Evolutionary conservation across 805 yeast species (phyloP).

Genomic region (Kodamaea neixiangensis): DNA sequence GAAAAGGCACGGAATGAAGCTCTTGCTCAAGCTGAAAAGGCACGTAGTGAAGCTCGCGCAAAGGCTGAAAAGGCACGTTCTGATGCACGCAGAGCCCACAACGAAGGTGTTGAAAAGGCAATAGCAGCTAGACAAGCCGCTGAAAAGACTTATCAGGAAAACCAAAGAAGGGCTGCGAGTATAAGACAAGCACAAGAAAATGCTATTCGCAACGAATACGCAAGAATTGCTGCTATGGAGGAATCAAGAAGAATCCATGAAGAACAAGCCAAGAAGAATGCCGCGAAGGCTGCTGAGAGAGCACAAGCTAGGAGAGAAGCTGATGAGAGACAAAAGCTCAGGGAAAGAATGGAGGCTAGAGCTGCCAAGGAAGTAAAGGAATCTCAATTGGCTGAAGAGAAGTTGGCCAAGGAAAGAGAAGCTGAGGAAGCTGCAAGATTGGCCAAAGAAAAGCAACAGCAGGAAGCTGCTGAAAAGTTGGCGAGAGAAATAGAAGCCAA

Average conservation of each 20-base stretch:
- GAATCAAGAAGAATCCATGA: neutral
- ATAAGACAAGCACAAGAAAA: neutral
- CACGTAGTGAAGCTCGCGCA: conserved; percentile 1
- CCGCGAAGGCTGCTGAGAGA: neutral
- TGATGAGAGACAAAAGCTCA: conserved; percentile 5
- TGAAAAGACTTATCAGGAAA: too few species aligned
- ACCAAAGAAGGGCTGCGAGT: neutral
- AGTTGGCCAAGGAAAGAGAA: conserved; percentile 8
- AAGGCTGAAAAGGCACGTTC: conserved; percentile 11
- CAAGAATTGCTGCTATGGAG: neutral
- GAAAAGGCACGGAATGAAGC: neutral
- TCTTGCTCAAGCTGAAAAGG: neutral
- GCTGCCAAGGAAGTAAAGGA: conserved; percentile 1
- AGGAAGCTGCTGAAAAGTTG: neutral
- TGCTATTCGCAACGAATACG: too few species aligned
- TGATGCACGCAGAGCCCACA: too few species aligned
- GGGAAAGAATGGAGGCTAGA: conserved; percentile 7
- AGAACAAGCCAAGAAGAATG: conserved; percentile 11
- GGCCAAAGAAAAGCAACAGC: conserved; percentile 5
- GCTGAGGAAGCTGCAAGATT: conserved; percentile 6
- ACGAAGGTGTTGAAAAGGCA: too few species aligned
- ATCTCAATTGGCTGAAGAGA: neutral
- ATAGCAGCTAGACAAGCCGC: too few species aligned
- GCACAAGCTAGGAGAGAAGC: conserved; percentile 4
- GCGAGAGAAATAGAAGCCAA: conserved; percentile 4